Conservation (phyloP, 192 early-diverging fungal genomes). For the Rhizophagus sp. region DNA sequence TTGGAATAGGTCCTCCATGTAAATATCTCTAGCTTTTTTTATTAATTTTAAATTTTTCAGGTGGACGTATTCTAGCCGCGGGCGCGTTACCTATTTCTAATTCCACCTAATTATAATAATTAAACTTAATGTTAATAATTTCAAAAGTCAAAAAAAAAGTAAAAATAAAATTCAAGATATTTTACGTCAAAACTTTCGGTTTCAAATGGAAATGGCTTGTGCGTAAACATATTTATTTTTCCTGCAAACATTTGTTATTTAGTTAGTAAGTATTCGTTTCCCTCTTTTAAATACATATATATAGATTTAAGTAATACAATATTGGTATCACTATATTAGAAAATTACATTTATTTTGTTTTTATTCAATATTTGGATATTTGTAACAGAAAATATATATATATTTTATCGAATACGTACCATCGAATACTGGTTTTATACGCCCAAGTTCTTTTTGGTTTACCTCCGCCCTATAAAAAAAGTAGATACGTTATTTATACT, state of each 20-base stretch:
- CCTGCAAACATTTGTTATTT: conserved; percentile 66
- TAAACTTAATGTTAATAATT: neutral
- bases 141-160: neutral
- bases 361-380: no score
- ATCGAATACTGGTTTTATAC: conserved; percentile 76
- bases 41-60: conserved; percentile 60
- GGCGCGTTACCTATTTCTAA: conserved; percentile 34
- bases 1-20: conserved; percentile 60
- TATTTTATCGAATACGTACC: conserved; percentile 25
- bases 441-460: conserved; percentile 12
- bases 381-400: no score
- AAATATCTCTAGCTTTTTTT: conserved; percentile 59
- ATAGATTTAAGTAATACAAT: no score
- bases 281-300: no score
- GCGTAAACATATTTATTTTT: conserved; percentile 72
- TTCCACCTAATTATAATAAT: conserved; percentile 39
- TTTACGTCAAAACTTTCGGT: conserved; percentile 55
- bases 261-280: neutral
- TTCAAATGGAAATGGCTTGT: conserved; percentile 41
- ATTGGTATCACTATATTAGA: no score
- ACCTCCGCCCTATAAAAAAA: no score
- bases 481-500: no score
- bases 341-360: no score
- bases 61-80: conserved; percentile 31
- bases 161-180: neutral